Conservation (phyloP, 306 rosid genomes). For the Trichosanthes truncata region DNA sequence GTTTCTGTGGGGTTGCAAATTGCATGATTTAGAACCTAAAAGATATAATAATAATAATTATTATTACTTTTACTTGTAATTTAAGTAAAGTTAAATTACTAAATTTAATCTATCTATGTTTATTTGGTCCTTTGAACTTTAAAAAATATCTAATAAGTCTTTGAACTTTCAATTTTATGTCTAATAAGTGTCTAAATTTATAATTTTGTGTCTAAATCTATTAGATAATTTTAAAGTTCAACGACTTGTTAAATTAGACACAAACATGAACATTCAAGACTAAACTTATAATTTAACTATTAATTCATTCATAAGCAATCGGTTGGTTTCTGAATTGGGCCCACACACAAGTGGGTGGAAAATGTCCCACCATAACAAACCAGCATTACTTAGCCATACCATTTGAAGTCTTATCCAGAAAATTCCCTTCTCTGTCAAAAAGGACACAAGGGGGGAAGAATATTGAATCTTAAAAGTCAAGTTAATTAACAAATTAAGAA, state of each 20-base stretch:
- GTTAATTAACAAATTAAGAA: not conserved
- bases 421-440: not conserved
- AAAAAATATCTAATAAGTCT: too few species aligned
- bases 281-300: too few species aligned
- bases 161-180: too few species aligned
- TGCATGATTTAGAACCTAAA: not conserved
- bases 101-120: too few species aligned
- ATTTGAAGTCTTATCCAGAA: not conserved
- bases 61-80: not conserved
- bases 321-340: not conserved
- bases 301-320: not conserved
- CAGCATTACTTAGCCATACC: not conserved
- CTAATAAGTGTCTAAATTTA: too few species aligned
- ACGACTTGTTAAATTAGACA: too few species aligned
- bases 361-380: not conserved
- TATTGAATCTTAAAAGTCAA: conserved; percentile 1
- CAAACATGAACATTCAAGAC: too few species aligned
- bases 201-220: too few species aligned
- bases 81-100: not conserved
- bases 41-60: not conserved
- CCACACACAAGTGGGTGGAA: not conserved
- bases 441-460: not conserved
- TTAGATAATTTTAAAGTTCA: too few species aligned
- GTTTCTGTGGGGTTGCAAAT: not conserved
- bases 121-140: too few species aligned